Base-by-base conservation (phyloP, 2,329 filamentous ascomycete species). In the Coleophoma eucalyptorum region DNA sequence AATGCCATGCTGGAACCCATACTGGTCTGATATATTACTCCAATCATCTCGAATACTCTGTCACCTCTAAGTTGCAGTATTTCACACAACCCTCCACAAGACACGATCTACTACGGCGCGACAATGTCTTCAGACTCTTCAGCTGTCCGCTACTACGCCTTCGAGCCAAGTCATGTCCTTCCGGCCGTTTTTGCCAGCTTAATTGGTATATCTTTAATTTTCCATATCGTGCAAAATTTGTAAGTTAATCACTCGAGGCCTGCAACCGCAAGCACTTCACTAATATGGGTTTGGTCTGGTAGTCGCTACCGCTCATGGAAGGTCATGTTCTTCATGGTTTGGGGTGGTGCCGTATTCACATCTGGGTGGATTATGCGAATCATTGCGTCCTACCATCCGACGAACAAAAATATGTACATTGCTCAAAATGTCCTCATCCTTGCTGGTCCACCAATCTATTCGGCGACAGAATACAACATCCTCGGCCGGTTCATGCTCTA, bases 401-500 rank as follows among this genome's bases (percentile, higher is more conserved):
- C 46, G 0, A 63, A 67, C 37, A 5, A 61, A 18, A 54, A 61
- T 15, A 50, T 70, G 13, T 70, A 64, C 44, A 66, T 68, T 47
- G 66, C 64, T 7, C 67, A 70, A 51, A 57, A 56, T 8, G 50
- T 69, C 13, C 63, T 69, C 49, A 62, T 70, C 48, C 62, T 65
- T 34, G 54, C 55, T 7, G 68, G 64, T 4, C 68, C 67, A 8
- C 68, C 68, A 2, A 60, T 70, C 32, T 71, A 68, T 54, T 64
- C 68, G 0, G 68, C 67, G 16, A 59, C 66, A 4, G 67, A 67
- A 35, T 70, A 70, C 52, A 67, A 66, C 48, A 55, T 69, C 20
- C 58, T 71, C 33, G 68, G 66, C 6, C 61, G 67, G 21, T 53
- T 71, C 10, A 63, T 69, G 65, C 60, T 65, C 53, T 70, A 71